Base-by-base conservation (phyloP, 1,139 yeast species). In the Wickerhamomyces sp. region DNA sequence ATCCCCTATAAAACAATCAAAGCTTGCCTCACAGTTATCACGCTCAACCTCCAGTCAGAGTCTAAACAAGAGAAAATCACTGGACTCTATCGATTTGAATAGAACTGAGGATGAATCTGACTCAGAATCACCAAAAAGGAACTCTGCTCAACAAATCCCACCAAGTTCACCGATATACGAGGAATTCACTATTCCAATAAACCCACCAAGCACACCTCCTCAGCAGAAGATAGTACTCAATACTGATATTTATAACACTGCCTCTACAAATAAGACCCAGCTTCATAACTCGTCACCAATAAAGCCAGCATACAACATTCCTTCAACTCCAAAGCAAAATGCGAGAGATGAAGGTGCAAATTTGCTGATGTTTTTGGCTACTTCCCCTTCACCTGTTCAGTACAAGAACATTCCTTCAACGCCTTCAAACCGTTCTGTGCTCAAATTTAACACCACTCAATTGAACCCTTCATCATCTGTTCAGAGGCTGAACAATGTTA, bases 281-380 rank as follows among this genome's bases (percentile, higher is more conserved):
- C 20, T 49, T 12, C 43, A 40, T 16, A 47, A 46, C 31, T 42
- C 47, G n/a, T 49, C 54, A 0, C 48, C 56, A 29, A 34, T 41
- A 3, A 36, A 21, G 29, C 37, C 41, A 16, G 26, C 43, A 24
- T 25, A 33, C 36, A 13, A 30, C 33, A 16, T 44, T 28, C 31
- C 42, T 12, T 44, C 55, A 1, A 44, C 52, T 3, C 55, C 54
- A 16, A 49, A 51, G 28, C 34, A 72, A 41, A 80, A 76, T 43
- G n/a, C 35, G 7, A 24, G 35, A 16, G 86, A 81, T 39, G 89
- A 82, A 58, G 96, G 95, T 6, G 96, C 95, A 1, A 94, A 84
- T 57, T 64, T 87, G 46, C 69, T 87, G 45, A 75, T 87, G 78
- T 87, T 77, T 58, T 68, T 87, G 52, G 95, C 95, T 4, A 84